Evolutionary conservation across 106 monocot genomes (phyloP), one percentile per base, ranked within the genome.

Genomic region (Allium fistulosum): DNA sequence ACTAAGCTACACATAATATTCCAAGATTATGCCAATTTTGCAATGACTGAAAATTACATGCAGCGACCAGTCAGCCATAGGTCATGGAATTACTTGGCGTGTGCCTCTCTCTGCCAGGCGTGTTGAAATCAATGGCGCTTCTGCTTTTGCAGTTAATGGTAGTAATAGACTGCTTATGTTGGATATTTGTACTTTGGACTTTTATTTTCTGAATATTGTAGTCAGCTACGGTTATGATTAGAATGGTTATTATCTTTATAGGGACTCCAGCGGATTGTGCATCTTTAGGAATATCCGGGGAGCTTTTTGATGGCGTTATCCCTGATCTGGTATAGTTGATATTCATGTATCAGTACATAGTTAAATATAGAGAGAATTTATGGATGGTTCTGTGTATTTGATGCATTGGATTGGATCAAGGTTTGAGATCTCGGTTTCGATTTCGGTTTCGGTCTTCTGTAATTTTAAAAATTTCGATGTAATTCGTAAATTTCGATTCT

Each of bases 211-310:
- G 37, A 37, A 37, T 37, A 37, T 37, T 37, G 37, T 5, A 37
- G 37, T 37, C 37, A 37, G 37, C 37, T 37, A 37, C 5, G 37
- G 37, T 37, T 37, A 37, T 37, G 37, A 37, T 37, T 37, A 37
- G 5, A 37, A 37, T 2, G 2, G 37, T 37, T 37, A 5, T 70
- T 16, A 26, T 48, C 67, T 67, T 73, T 74, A 13, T 74, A 96
- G 95, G 95, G 60, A 96, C 88, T 69, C 95, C 95, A 68, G 85
- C 91, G 49, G 95, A 96, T 60, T 96, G 88, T 80, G 85, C 91
- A 62, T 88, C 88, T 73, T 59, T 96, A 70, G 95, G 95, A 67
- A 75, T 96, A 16, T 96, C 95, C 60, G 84, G 82, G 37, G 71
- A 67, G 74, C 91, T 96, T 65, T 96, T 96, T 74, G 61, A 84